These are phyloP conservation scores for Posidonia oceanica DNA, from an alignment of 116 monocot species.

Conservation along the genomic window DNA sequence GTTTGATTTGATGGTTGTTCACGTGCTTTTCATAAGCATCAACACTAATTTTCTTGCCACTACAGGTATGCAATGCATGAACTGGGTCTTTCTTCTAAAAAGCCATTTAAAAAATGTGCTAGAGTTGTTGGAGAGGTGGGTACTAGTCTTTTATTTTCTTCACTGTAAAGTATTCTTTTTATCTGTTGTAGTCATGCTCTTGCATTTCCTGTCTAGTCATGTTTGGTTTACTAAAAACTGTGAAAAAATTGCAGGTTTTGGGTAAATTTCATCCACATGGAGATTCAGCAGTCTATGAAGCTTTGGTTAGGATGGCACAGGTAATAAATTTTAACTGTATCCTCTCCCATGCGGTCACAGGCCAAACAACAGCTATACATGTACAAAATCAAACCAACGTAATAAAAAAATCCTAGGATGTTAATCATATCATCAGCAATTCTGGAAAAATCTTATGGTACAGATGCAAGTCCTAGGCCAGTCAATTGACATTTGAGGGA, in stretches of 20 bases:
- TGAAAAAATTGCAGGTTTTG: slow-evolving; percentile 52
- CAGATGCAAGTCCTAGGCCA: no score
- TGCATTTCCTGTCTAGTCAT: not conserved
- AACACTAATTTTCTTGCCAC: not conserved
- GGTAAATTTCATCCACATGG: slow-evolving; percentile 99
- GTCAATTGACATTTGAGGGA: no score
- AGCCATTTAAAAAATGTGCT: slow-evolving; percentile 93
- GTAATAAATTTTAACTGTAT: slow-evolving; percentile 20
- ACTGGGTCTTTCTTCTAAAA: slow-evolving; percentile 80
- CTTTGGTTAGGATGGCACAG: slow-evolving; percentile 98
- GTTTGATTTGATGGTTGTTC: not conserved
- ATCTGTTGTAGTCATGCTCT: not conserved
- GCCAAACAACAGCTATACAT: no score
- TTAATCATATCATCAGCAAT: no score
- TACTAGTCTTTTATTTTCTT: not conserved
- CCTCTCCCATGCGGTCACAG: not conserved
- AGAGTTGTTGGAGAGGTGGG: slow-evolving; percentile 96
- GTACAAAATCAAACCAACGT: no score
- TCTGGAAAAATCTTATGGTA: no score
- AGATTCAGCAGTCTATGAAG: slow-evolving; percentile 93
- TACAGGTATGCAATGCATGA: slow-evolving; percentile 96
- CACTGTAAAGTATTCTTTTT: not conserved
- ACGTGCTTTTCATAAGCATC: no score
- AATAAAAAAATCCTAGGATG: no score
- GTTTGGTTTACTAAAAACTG: not conserved